phyloP scores from a whole-genome alignment of 78 protist species.

The Tieghemostelium lacteum region DNA sequence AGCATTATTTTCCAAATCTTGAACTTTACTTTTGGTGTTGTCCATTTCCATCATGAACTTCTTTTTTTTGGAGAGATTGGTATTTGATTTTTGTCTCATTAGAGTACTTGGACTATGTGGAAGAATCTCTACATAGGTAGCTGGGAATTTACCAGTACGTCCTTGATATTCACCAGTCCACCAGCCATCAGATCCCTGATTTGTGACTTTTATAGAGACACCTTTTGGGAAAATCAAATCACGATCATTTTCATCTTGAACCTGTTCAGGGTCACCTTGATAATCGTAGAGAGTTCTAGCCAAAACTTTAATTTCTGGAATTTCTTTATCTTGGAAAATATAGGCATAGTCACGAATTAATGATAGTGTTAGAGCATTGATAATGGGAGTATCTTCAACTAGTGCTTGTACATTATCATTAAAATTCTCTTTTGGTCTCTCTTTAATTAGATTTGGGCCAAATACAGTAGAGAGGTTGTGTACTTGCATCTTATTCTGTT shows the following conservation, averaged over 20 bases:
- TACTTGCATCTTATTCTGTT: conserved; percentile 43
- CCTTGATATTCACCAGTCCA: conserved; percentile 80
- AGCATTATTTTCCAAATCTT: conserved; percentile 4
- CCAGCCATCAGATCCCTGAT: conserved; percentile 73
- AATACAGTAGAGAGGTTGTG: conserved; percentile 56
- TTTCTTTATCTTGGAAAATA: conserved; percentile 55
- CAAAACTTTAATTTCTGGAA: conserved; percentile 54
- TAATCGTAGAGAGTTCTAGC: conserved; percentile 51
- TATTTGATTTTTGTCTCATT: conserved; percentile 42
- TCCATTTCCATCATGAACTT: conserved; percentile 74
- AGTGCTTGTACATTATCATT: conserved; percentile 32
- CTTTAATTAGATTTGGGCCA: conserved; percentile 67
- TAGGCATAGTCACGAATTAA: conserved; percentile 61
- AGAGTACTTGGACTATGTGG: conserved; percentile 1
- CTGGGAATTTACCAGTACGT: conserved; percentile 66
- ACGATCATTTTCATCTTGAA: neutral
- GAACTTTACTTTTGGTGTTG: neutral
- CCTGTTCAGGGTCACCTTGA: neutral
- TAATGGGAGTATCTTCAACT: conserved; percentile 66
- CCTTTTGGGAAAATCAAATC: conserved; percentile 49
- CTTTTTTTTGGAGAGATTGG: conserved; percentile 56
- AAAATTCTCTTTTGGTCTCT: neutral
- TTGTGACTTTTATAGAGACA: conserved; percentile 33
- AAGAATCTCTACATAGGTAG: conserved; percentile 54
- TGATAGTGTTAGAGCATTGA: conserved; percentile 42